These are phyloP conservation scores for Chrysochromulina tobinii DNA, from an alignment of 78 protist species.

Conservation along the genomic window DNA sequence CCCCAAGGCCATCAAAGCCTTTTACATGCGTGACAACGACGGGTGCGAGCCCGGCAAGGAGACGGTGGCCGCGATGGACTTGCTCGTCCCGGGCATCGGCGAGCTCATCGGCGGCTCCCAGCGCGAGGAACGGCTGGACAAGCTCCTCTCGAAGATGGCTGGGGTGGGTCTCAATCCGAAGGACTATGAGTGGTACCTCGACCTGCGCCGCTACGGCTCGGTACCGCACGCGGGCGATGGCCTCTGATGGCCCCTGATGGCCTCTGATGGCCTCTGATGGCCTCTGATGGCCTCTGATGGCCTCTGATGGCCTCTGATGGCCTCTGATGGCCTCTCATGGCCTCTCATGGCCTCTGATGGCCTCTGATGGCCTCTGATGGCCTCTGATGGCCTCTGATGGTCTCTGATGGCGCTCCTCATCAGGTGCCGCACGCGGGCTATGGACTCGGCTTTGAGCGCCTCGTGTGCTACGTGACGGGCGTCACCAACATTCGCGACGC, in stretches of 20 bases:
- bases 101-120: constrained; percentile 88
- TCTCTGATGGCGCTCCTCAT: no score
- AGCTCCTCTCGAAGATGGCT: not conserved
- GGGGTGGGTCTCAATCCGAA: not conserved
- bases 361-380: no score
- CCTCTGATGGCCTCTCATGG: no score
- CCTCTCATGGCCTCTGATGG: no score
- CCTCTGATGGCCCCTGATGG: no score
- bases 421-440: constrained; percentile 80
- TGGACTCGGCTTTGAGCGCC: constrained; percentile 89
- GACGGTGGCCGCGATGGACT: constrained; percentile 74
- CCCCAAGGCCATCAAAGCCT: constrained; percentile 62
- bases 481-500: constrained; percentile 78
- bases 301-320: no score
- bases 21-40: constrained; percentile 81
- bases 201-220: constrained; percentile 78
- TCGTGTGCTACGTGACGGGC: constrained; percentile 74
- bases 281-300: no score
- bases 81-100: constrained; percentile 85
- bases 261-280: no score
- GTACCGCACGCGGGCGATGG: constrained; percentile 90
- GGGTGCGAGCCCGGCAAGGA: constrained; percentile 30
- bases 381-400: no score
- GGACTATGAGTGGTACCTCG: constrained; percentile 68
- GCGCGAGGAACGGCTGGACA: constrained; percentile 73